phyloP scores from a whole-genome alignment of 306 rosid genomes.

The Calophaca sinica region DNA sequence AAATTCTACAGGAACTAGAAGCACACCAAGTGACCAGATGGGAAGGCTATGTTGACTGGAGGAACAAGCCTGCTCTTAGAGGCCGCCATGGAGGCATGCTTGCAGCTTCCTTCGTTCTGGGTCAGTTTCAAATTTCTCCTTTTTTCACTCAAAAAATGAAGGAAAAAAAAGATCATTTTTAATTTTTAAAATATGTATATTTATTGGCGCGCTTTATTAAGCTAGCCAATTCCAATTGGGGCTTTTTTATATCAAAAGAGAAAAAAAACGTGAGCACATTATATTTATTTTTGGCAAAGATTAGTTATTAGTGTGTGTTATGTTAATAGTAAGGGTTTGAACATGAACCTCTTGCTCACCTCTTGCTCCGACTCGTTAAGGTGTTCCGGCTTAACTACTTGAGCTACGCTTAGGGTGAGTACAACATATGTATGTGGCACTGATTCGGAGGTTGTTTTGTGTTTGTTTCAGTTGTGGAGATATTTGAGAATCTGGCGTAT shows the following conservation, averaged over 20 bases:
- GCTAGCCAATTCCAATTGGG: neutral
- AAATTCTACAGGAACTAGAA: conserved; percentile 55
- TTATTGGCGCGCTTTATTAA: neutral
- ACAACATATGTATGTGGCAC: neutral
- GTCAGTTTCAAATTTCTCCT: conserved; percentile 49
- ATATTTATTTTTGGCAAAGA: no score
- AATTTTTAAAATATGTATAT: neutral
- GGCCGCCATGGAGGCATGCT: conserved; percentile 91
- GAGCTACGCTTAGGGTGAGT: no score
- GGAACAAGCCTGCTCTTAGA: conserved; percentile 69
- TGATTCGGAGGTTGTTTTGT: conserved; percentile 22
- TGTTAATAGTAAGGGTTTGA: no score
- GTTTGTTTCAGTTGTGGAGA: conserved; percentile 69
- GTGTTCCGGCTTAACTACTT: no score
- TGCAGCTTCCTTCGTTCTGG: conserved; percentile 84
- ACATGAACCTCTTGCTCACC: no score
- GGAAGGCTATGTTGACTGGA: conserved; percentile 95
- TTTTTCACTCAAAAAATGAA: neutral
- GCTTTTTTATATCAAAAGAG: neutral
- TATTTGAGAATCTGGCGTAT: conserved; percentile 88
- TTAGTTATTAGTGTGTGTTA: no score
- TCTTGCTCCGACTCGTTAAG: no score
- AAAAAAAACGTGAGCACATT: neutral
- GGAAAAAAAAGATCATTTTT: neutral
- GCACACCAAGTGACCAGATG: conserved; percentile 58